Percentiles rank a stretch among this genome's conserved stretches.
phyloP scores from a whole-genome alignment of 805 yeast species.

The Candida oleophila region DNA sequence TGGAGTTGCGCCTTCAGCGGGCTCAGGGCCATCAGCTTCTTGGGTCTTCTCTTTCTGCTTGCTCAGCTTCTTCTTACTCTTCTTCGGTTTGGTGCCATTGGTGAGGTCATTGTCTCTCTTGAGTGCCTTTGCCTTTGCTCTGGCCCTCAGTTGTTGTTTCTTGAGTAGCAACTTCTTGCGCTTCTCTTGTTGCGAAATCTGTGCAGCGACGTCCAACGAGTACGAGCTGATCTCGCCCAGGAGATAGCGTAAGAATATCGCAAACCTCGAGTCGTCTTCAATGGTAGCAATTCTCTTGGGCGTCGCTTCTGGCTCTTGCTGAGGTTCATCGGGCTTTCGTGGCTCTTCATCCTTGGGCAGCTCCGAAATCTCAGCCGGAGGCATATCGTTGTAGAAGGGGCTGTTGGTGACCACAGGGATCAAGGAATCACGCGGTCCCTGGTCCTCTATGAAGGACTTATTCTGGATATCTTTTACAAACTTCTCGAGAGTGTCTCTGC shows the following conservation, averaged over 20 bases:
- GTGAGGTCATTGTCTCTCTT: neutral
- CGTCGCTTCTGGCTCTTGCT: neutral
- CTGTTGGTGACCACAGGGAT: slow-evolving; percentile 36
- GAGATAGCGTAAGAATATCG: neutral
- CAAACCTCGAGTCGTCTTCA: neutral
- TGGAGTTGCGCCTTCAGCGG: neutral
- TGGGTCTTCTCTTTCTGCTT: neutral
- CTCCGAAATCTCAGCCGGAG: slow-evolving; percentile 12
- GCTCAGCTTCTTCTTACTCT: neutral
- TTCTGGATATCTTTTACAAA: slow-evolving; percentile 23
- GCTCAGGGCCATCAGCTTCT: no score
- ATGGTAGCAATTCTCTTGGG: neutral
- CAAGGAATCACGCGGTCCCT: slow-evolving; percentile 22
- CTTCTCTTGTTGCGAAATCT: neutral
- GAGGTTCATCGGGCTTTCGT: neutral
- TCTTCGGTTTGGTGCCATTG: neutral
- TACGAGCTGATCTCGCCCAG: neutral
- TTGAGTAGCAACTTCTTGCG: slow-evolving; percentile 4
- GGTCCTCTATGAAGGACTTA: slow-evolving; percentile 18
- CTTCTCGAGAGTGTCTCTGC: slow-evolving; percentile 20
- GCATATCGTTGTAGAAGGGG: slow-evolving; percentile 27
- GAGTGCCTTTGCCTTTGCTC: slow-evolving; percentile 1
- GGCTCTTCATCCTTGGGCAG: slow-evolving; percentile 3
- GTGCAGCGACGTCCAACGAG: neutral
- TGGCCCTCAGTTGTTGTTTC: slow-evolving; percentile 5